Conservation (phyloP, 805 yeast genomes). For the Teunomyces kruisii region DNA sequence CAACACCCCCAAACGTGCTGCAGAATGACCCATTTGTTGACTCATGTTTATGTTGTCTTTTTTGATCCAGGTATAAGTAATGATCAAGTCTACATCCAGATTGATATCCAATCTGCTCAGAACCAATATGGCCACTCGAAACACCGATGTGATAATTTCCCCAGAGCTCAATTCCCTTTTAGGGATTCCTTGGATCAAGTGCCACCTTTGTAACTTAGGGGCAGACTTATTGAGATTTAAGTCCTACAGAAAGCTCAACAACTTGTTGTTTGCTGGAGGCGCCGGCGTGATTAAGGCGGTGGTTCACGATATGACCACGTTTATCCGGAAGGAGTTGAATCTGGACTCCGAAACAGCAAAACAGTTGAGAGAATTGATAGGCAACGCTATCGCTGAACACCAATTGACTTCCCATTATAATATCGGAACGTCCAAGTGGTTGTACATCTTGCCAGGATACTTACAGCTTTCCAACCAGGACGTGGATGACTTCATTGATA, state of each 20-base stretch:
- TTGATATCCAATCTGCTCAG: not conserved
- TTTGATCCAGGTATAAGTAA: not conserved
- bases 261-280: constrained; percentile 25
- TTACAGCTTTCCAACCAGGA: constrained; percentile 21
- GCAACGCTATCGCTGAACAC: constrained; percentile 1
- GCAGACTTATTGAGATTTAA: constrained; percentile 32
- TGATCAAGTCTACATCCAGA: not conserved
- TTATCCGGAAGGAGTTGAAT: constrained; percentile 29
- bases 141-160: constrained; percentile 5
- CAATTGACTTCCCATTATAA: constrained; percentile 7
- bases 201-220: constrained; percentile 36
- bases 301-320: constrained; percentile 33
- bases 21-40: constrained; percentile 2
- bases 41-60: not conserved
- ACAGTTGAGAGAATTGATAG: constrained; percentile 22
- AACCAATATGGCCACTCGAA: not conserved
- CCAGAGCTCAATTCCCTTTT: constrained; percentile 10
- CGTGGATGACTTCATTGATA: constrained; percentile 26
- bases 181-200: constrained; percentile 27
- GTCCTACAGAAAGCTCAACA: constrained; percentile 31
- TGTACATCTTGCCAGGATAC: constrained; percentile 28
- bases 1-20: constrained; percentile 2
- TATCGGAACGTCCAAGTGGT: constrained; percentile 16
- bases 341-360: constrained; percentile 14
- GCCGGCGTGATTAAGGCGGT: constrained; percentile 33